Conservation (phyloP, 2,329 filamentous ascomycete genomes). For the Aschersonia sp. region DNA sequence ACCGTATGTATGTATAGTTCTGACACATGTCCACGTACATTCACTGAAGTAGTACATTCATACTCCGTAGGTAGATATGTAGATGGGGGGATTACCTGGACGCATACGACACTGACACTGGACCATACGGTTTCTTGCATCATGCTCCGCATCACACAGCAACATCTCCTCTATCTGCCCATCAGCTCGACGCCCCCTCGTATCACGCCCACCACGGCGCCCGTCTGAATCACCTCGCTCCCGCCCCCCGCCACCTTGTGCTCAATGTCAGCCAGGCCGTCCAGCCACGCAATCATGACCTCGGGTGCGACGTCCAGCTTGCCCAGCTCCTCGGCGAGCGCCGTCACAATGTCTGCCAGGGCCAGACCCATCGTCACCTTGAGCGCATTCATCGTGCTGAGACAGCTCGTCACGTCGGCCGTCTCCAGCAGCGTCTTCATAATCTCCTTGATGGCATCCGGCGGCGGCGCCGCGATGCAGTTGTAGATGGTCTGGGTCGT, state of each 20-base stretch:
- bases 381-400: slow-evolving; percentile 75
- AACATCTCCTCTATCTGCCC: slow-evolving; percentile 7
- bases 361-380: slow-evolving; percentile 79
- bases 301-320: slow-evolving; percentile 74
- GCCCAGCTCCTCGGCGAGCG: slow-evolving; percentile 67
- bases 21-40: no score
- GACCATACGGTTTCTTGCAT: no score
- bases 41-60: no score
- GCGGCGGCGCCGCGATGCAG: slow-evolving; percentile 91
- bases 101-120: no score
- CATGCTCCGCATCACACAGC: no score
- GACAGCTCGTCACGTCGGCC: slow-evolving; percentile 75
- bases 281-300: slow-evolving; percentile 82
- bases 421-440: slow-evolving; percentile 71
- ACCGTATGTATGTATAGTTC: no score
- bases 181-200: slow-evolving; percentile 70
- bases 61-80: no score
- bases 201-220: slow-evolving; percentile 80
- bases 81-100: no score
- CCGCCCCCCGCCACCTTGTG: slow-evolving; percentile 80
- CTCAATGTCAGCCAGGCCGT: slow-evolving; percentile 84
- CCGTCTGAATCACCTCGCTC: slow-evolving; percentile 79
- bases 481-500: slow-evolving; percentile 95
- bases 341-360: slow-evolving; percentile 83
- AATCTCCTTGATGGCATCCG: slow-evolving; percentile 75